Evolutionary conservation across 352 stramenopile species (phyloP).

Genomic region (Pythium apleroticum): DNA sequence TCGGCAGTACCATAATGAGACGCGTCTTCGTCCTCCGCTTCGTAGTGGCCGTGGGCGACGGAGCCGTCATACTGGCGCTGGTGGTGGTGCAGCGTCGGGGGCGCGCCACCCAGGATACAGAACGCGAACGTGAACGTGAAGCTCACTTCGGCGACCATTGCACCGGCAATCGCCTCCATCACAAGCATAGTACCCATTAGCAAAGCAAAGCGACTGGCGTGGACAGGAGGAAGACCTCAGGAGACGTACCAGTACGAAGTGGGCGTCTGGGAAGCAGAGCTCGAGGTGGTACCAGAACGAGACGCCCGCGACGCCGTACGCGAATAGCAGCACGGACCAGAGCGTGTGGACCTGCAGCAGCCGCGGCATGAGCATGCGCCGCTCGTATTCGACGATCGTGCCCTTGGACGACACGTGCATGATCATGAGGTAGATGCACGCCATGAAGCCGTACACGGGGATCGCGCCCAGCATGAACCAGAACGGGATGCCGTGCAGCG

Average conservation of each 20-base stretch:
- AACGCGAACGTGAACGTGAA: constrained; percentile 74
- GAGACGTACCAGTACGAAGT: constrained; percentile 66
- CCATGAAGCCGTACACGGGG: constrained; percentile 75
- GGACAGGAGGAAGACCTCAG: neutral
- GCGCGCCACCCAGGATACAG: constrained; percentile 57
- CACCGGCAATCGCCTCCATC: constrained; percentile 46
- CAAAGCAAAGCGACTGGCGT: too few species aligned
- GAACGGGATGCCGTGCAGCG: constrained; percentile 63
- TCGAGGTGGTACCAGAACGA: constrained; percentile 67
- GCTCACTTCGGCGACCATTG: constrained; percentile 65
- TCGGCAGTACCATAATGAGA: constrained; percentile 66
- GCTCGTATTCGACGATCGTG: constrained; percentile 85
- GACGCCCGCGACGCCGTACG: constrained; percentile 57
- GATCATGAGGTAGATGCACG: constrained; percentile 85
- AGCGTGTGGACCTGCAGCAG: constrained; percentile 77
- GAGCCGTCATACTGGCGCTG: constrained; percentile 17
- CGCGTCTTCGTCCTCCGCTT: constrained; percentile 8
- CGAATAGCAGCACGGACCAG: constrained; percentile 70
- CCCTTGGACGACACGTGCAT: constrained; percentile 81
- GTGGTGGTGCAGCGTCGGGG: constrained; percentile 28
- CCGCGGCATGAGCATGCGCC: constrained; percentile 82
- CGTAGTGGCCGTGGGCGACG: constrained; percentile 19
- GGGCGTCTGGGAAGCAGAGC: constrained; percentile 70
- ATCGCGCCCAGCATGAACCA: constrained; percentile 75
- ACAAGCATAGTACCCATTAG: neutral